Base-by-base conservation (phyloP, 2,329 filamentous ascomycete species). In the Fusarium mangiferae region DNA sequence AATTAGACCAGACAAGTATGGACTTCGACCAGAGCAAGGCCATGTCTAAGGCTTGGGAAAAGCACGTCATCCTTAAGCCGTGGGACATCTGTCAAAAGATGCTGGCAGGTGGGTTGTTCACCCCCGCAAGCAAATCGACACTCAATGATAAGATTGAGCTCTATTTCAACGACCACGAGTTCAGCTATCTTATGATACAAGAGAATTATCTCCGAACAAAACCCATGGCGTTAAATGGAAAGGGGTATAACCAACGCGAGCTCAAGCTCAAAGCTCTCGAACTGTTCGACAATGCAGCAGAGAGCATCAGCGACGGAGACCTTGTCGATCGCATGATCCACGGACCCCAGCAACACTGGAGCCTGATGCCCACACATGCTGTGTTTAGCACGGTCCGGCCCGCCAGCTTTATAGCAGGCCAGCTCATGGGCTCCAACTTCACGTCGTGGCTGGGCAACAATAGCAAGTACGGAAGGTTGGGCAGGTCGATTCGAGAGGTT, bases 151-250 rank as follows among this genome's bases (percentile, higher is more conserved):
- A 99, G 87, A 96, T 97, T 72, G 96, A 99, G 83, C 90, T 99
- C 4, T 99, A 99, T 82, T 99, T 99, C 87, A 98, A 99, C 82
- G 96, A 99, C 78, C 96, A 99, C 80, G 96, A 99, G 78, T 97
- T 98, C 84, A 98, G 95, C 79, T 96, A 92, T 79, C 87, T 99
- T 60, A 98, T 99, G 96, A 91, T 99, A 52, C 96, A 99, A 81
- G 97, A 99, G 82, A 99, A 99, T 80, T 99, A 99, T 77, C 87
- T 99, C 18, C 92, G 91, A 72, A 95, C 94, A 5, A 94, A 91
- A 69, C 96, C 96, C 7, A 87, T 91, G 69, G 87, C 83, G 9
- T 85, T 93, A 7, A 88, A 86, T 69, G 87, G 86, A 57, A 84
- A 85, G 52, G 83, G 85, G 26, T 92, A 91, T 80, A 81, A 65